Conservation (phyloP, 1,284 basidiomycete species). For the Filobasidium uniguttulatum region DNA sequence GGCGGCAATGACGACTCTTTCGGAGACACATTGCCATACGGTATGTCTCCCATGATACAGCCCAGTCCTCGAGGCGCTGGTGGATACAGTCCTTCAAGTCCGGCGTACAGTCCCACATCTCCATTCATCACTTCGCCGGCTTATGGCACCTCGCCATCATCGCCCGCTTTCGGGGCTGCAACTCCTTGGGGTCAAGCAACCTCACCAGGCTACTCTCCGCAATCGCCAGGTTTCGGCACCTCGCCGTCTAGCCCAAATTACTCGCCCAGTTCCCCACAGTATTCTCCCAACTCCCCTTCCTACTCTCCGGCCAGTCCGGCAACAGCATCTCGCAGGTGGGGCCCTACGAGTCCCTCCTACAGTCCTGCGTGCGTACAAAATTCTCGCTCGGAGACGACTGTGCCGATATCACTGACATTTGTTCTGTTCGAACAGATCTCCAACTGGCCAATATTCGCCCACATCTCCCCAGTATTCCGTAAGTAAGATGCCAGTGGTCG, state of each 20-base stretch:
- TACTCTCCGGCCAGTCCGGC: conserved; percentile 71
- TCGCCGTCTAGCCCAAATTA: conserved; percentile 35
- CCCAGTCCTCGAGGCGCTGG: conserved; percentile 63
- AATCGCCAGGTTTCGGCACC: conserved; percentile 1
- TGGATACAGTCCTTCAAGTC: conserved; percentile 54
- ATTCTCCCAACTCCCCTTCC: conserved; percentile 44
- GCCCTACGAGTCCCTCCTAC: conserved; percentile 40
- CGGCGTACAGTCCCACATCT: conserved; percentile 47
- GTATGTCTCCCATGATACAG: conserved; percentile 16
- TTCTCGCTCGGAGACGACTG: conserved; percentile 46
- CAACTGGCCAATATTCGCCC: conserved; percentile 32
- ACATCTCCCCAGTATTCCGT: conserved; percentile 60
- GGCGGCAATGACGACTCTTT: conserved; percentile 12
- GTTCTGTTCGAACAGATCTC: conserved; percentile 44
- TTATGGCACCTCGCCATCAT: conserved; percentile 7
- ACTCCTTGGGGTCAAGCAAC: conserved; percentile 48
- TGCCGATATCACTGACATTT: conserved; percentile 76
- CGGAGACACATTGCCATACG: background rate
- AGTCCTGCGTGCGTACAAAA: conserved; percentile 53
- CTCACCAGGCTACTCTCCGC: conserved; percentile 74
- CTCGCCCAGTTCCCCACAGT: conserved; percentile 60
- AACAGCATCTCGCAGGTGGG: background rate
- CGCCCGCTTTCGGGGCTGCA: conserved; percentile 20
- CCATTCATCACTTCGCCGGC: conserved; percentile 43
- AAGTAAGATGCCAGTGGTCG: conserved; percentile 1